A percentile compares a stretch with the other conserved stretches of the same genome.
phyloP scores from a whole-genome alignment of 1,284 basidiomycete species.

The Puccinia brachypodii region DNA sequence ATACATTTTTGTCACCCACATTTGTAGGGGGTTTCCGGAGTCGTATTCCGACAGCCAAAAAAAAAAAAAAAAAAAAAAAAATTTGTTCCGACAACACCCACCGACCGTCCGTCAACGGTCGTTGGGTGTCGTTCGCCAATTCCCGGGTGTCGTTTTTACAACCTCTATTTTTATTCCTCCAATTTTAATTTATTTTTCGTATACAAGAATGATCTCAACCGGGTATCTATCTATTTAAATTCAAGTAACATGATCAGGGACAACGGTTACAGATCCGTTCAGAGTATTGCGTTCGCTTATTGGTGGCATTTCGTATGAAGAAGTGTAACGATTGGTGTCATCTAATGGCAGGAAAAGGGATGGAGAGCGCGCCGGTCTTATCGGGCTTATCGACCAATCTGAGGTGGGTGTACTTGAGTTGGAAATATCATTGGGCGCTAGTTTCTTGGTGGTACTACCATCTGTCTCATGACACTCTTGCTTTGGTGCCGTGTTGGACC shows the following conservation, averaged over 20 bases:
- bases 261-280: neutral
- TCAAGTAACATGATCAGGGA: neutral
- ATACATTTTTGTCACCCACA: no score
- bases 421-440: neutral
- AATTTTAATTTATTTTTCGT: no score
- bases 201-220: no score
- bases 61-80: no score
- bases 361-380: neutral
- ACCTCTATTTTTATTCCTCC: no score
- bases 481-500: neutral
- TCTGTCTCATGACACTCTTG: neutral
- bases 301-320: slow-evolving; percentile 15
- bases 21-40: no score
- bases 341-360: neutral
- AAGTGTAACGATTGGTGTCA: neutral
- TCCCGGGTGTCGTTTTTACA: no score
- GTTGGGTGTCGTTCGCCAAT: no score
- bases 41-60: no score
- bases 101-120: no score
- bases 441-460: neutral
- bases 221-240: no score
- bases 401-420: neutral
- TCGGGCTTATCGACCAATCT: neutral
- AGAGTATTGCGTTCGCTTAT: neutral
- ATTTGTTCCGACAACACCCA: no score